Percentiles rank a stretch among this genome's conserved stretches.
Evolutionary conservation across 2,329 filamentous ascomycete genomes (phyloP).

Genomic region (Fusarium secorum): DNA sequence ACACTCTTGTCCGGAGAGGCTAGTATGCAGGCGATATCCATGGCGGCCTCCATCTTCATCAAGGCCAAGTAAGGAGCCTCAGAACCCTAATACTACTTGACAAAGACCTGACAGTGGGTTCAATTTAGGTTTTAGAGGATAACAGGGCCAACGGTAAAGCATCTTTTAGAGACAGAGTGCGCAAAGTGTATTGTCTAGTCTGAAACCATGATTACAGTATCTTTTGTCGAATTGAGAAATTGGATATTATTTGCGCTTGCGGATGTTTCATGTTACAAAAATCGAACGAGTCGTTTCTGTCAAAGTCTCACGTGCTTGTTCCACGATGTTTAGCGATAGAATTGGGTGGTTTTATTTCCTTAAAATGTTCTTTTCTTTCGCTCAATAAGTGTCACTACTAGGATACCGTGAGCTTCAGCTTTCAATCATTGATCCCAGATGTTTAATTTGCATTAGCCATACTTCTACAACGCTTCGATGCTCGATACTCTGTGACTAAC

Average conservation of each 20-base stretch:
- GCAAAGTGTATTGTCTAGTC: background rate
- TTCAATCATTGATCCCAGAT: rapidly evolving
- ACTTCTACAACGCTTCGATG: background rate
- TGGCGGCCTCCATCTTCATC: background rate
- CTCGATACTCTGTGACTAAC: background rate
- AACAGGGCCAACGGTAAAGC: background rate
- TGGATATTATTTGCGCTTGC: background rate
- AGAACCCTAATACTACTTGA: background rate
- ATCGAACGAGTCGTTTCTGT: too few relatives aligned
- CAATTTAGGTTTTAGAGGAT: background rate
- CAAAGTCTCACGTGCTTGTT: too few relatives aligned
- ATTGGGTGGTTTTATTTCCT: background rate
- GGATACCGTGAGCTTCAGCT: background rate
- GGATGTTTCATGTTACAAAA: background rate
- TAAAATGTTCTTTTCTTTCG: background rate
- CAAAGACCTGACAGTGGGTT: background rate
- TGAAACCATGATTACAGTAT: background rate
- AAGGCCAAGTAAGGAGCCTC: background rate
- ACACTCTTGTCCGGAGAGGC: background rate
- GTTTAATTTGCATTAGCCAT: rapidly evolving
- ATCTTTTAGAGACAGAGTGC: background rate
- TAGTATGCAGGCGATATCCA: too few relatives aligned
- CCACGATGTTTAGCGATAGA: rapidly evolving
- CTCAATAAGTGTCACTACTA: rapidly evolving
- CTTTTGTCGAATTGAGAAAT: background rate